These are phyloP conservation scores for Asterella californica DNA, from an alignment of 225 moss, liverwort and hornwort genomes.

Conservation along the genomic window DNA sequence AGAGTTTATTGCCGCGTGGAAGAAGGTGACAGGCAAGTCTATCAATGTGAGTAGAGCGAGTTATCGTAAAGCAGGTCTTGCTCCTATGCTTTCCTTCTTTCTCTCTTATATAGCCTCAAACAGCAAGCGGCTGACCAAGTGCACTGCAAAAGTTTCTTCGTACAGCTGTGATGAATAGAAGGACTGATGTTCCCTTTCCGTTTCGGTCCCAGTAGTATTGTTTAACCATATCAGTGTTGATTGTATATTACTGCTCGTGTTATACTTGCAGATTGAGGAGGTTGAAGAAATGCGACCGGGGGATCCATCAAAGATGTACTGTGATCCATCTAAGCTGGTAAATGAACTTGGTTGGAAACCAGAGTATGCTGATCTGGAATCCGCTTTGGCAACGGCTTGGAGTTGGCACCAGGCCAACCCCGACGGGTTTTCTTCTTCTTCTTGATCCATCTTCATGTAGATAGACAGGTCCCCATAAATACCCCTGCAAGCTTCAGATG, in stretches of 20 bases:
- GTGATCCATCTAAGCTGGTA: conserved; percentile 29
- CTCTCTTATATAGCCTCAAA: neutral
- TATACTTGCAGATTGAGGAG: conserved; percentile 17
- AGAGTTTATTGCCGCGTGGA: conserved; percentile 26
- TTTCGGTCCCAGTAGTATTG: neutral
- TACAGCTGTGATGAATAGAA: neutral
- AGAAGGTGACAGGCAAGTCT: conserved; percentile 28
- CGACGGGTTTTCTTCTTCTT: conserved; percentile 17
- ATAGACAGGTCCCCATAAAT: neutral
- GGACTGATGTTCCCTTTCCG: neutral
- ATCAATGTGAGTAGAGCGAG: conserved; percentile 10
- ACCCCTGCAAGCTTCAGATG: neutral
- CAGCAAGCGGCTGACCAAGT: neutral
- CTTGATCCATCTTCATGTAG: conserved; percentile 1
- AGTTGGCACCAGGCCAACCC: conserved; percentile 32
- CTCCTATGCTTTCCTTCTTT: neutral
- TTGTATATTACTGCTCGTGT: neutral
- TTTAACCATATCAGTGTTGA: neutral
- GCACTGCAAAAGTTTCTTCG: too few relatives aligned
- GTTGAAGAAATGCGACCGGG: conserved; percentile 17
- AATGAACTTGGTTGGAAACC: conserved; percentile 32
- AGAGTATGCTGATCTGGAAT: conserved; percentile 20
- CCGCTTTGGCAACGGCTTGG: conserved; percentile 31
- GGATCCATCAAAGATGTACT: conserved; percentile 24
- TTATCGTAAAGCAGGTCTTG: neutral